Percentiles rank a stretch among this genome's conserved stretches.
These are phyloP conservation scores for Tetrapisispora fleetii DNA, from an alignment of 805 yeast genomes.

Conservation along the genomic window DNA sequence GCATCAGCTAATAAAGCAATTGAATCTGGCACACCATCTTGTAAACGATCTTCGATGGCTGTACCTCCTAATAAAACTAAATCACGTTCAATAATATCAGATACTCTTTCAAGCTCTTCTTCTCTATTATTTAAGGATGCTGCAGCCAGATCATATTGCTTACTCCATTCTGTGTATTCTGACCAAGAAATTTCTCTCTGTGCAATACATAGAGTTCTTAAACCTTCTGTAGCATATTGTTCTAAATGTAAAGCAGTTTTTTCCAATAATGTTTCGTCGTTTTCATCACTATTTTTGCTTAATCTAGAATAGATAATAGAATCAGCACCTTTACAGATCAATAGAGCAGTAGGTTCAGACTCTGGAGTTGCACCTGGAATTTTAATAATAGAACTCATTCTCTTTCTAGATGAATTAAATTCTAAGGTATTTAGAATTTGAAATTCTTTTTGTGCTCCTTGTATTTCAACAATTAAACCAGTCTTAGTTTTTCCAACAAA, in stretches of 20 bases:
- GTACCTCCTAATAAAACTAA: conserved; percentile 69
- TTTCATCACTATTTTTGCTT: conserved; percentile 30
- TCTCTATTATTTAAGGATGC: conserved; percentile 57
- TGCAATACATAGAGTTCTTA: conserved; percentile 75
- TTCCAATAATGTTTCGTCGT: conserved; percentile 39
- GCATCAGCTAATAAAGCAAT: conserved; percentile 61
- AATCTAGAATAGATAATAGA: conserved; percentile 66
- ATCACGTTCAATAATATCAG: conserved; percentile 62
- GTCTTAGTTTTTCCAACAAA: conserved; percentile 56
- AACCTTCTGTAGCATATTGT: conserved; percentile 74
- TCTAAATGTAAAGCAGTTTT: conserved; percentile 67
- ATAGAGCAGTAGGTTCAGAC: conserved; percentile 47
- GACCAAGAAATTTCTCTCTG: conserved; percentile 55
- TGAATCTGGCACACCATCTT: conserved; percentile 81
- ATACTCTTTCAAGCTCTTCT: conserved; percentile 61
- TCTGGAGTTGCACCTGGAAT: conserved; percentile 40
- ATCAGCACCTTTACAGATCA: conserved; percentile 83
- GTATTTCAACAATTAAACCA: conserved; percentile 57
- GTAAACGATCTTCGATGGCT: conserved; percentile 78
- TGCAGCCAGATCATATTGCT: conserved; percentile 53
- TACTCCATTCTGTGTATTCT: conserved; percentile 55
- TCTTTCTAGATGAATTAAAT: conserved; percentile 75
- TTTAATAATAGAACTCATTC: conserved; percentile 78
- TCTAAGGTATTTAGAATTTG: conserved; percentile 64
- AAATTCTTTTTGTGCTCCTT: conserved; percentile 62